phyloP scores from a whole-genome alignment of 768 basidiomycete genomes.

The Panaeolus papilionaceus region DNA sequence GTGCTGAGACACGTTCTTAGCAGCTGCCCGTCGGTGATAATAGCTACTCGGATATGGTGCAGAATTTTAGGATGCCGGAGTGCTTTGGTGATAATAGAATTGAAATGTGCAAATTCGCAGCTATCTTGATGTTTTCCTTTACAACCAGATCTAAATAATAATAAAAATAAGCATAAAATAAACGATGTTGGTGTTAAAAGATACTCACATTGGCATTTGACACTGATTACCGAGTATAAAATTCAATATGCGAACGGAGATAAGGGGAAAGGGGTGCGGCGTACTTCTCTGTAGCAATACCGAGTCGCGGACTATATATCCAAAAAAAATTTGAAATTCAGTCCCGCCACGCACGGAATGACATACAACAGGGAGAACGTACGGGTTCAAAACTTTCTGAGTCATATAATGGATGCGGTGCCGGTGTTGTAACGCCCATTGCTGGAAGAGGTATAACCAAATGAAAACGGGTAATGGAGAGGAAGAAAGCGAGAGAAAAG shows the following conservation, averaged over 20 bases:
- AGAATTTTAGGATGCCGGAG: background rate
- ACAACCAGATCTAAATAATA: background rate
- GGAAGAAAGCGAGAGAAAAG: background rate
- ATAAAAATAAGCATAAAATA: background rate
- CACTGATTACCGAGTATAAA: background rate
- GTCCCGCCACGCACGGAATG: background rate
- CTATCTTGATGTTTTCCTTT: background rate
- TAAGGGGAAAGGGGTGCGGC: background rate
- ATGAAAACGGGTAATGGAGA: background rate
- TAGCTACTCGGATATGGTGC: slow-evolving; percentile 2
- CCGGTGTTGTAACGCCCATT: background rate
- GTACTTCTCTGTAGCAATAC: background rate
- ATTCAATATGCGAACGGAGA: background rate
- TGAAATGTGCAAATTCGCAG: background rate
- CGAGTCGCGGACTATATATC: background rate
- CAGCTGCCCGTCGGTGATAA: background rate
- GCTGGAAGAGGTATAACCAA: background rate
- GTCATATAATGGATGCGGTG: background rate
- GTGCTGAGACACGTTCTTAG: background rate
- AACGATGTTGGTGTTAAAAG: background rate
- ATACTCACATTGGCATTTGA: background rate
- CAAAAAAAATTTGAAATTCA: background rate
- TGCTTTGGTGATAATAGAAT: background rate
- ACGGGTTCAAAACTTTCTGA: background rate
- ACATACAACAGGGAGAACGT: background rate